These are phyloP conservation scores for Oleoguttula mirabilis DNA, from an alignment of 495 filamentous ascomycete genomes.

Conservation along the genomic window DNA sequence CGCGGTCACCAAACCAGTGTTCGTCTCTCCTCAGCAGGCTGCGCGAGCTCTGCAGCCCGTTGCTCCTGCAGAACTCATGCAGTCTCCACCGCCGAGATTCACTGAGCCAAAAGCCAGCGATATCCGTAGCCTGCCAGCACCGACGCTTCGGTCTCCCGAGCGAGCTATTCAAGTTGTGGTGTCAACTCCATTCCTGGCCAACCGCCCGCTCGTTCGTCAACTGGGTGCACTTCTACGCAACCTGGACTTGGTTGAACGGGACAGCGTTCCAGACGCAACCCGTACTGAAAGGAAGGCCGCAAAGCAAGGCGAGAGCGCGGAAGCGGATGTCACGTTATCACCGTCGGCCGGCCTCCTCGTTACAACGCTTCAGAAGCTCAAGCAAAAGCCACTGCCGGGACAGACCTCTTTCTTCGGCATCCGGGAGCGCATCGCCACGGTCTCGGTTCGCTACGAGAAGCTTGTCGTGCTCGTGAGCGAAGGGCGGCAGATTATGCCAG, in stretches of 20 bases:
- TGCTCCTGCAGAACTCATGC: too few relatives aligned
- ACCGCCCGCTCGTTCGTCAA: constrained; percentile 33
- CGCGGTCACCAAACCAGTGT: not conserved
- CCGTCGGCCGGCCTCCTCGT: constrained; percentile 56
- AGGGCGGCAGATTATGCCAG: constrained; percentile 21
- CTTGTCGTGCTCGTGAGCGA: constrained; percentile 60
- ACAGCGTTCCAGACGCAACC: constrained; percentile 31
- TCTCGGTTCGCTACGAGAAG: constrained; percentile 52
- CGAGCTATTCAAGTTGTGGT: constrained; percentile 35
- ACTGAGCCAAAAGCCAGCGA: too few relatives aligned
- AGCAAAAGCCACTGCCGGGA: constrained; percentile 59
- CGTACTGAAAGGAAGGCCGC: not conserved
- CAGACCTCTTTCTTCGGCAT: constrained; percentile 37
- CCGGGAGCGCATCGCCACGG: constrained; percentile 42
- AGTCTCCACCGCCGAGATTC: too few relatives aligned
- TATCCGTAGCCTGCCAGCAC: not conserved
- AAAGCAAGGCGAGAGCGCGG: constrained; percentile 21
- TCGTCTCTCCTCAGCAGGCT: too few relatives aligned
- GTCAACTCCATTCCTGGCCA: constrained; percentile 35
- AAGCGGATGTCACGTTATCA: constrained; percentile 69
- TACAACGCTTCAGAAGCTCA: constrained; percentile 61
- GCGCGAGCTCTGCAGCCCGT: too few relatives aligned
- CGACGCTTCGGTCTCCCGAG: constrained; percentile 14
- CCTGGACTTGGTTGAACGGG: constrained; percentile 47
- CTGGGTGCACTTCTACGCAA: constrained; percentile 41